Conservation (phyloP, 2,329 filamentous ascomycete genomes). For the Fusarium agapanthi region DNA sequence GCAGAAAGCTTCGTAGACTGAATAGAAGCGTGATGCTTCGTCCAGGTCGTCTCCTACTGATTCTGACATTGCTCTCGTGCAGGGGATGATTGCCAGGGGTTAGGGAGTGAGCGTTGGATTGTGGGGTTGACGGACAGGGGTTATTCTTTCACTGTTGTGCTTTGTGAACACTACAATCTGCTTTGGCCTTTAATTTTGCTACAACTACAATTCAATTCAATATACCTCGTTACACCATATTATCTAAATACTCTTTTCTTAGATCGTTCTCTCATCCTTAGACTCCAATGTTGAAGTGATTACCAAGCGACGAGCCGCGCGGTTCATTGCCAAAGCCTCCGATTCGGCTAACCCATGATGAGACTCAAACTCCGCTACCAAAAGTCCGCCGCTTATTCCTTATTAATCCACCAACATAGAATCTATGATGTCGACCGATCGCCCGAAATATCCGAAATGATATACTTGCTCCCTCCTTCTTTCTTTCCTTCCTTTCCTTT, state of each 20-base stretch:
- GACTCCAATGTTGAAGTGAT: background rate
- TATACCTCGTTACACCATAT: background rate
- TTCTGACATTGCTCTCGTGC: background rate
- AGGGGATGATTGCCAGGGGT: background rate
- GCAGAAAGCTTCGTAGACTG: too few species aligned
- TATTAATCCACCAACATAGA: constrained; percentile 15
- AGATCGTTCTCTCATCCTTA: fast-evolving
- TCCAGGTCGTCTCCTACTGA: too few species aligned
- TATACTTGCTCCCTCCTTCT: background rate
- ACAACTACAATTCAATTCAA: background rate
- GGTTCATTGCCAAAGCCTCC: constrained; percentile 2
- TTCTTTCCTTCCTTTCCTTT: background rate
- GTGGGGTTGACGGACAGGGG: background rate
- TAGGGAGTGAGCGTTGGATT: background rate
- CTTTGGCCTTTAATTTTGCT: background rate
- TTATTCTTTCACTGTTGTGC: background rate
- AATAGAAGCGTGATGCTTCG: background rate
- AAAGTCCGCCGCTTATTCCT: constrained; percentile 6
- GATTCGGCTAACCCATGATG: background rate
- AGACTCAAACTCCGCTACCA: constrained; percentile 14
- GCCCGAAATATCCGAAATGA: constrained; percentile 19
- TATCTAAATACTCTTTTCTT: background rate
- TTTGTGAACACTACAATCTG: background rate
- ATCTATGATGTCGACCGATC: constrained; percentile 23
- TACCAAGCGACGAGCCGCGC: constrained; percentile 1